These are phyloP conservation scores for Blastomyces emzantsi DNA, from an alignment of 2,329 filamentous ascomycete species.

Conservation along the genomic window DNA sequence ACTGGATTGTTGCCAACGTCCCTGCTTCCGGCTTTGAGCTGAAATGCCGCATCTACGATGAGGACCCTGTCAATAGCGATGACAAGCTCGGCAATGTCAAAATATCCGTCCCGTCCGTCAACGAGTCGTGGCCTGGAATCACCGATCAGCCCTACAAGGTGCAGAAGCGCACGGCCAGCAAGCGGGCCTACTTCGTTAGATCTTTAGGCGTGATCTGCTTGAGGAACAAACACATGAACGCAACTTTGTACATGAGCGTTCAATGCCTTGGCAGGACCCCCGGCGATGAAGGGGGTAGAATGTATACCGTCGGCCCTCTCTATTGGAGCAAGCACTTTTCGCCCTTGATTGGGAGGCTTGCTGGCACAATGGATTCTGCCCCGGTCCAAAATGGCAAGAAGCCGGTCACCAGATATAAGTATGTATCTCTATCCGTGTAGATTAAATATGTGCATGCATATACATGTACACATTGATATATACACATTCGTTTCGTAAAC, in stretches of 20 bases:
- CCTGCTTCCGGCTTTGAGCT: conserved; percentile 71
- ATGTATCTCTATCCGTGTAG: conserved; percentile 26
- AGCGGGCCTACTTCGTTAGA: conserved; percentile 71
- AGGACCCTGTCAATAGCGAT: conserved; percentile 77
- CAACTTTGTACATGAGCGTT: conserved; percentile 62
- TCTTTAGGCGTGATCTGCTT: conserved; percentile 56
- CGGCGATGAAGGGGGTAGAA: conserved; percentile 51
- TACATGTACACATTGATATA: too few relatives aligned
- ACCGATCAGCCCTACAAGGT: conserved; percentile 57
- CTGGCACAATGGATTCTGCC: conserved; percentile 59
- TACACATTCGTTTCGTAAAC: not conserved
- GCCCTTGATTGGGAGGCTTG: conserved; percentile 74
- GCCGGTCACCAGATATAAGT: conserved; percentile 67
- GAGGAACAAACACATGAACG: conserved; percentile 57
- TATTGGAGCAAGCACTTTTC: conserved; percentile 78
- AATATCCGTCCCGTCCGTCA: conserved; percentile 52
- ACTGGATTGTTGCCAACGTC: conserved; percentile 84
- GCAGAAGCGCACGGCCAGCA: conserved; percentile 73
- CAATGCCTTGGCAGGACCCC: conserved; percentile 69
- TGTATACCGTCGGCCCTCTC: conserved; percentile 72
- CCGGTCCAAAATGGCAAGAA: conserved; percentile 47
- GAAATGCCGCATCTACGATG: conserved; percentile 82
- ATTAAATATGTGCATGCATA: not conserved
- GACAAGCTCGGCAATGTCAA: conserved; percentile 84
- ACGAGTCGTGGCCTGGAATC: conserved; percentile 60